Conservation (phyloP, 305 asterid species). For the Stenogyne calaminthoides region DNA sequence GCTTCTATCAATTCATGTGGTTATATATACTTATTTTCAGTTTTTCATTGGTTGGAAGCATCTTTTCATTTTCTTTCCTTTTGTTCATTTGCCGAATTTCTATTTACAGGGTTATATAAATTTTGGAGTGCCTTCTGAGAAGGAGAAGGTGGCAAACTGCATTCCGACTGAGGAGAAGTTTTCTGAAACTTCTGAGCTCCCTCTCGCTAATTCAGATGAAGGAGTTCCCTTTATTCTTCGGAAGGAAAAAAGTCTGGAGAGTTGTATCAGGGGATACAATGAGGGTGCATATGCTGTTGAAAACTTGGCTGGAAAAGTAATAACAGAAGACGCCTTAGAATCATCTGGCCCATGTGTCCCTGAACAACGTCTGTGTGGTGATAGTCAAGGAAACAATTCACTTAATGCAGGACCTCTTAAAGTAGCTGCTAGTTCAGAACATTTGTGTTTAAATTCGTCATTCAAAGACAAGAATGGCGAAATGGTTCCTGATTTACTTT, state of each 20-base stretch:
- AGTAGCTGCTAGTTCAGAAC: slow-evolving; percentile 37
- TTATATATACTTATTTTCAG: slow-evolving; percentile 6
- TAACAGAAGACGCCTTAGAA: slow-evolving; percentile 42
- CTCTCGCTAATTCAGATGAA: slow-evolving; percentile 64
- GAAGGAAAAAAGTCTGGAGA: slow-evolving; percentile 51
- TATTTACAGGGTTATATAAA: slow-evolving; percentile 85
- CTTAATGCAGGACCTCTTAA: slow-evolving; percentile 38
- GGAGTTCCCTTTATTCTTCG: slow-evolving; percentile 71
- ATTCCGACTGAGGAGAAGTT: slow-evolving; percentile 56
- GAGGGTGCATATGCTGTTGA: slow-evolving; percentile 46
- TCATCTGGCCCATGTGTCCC: slow-evolving; percentile 41
- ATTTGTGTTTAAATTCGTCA: slow-evolving; percentile 36
- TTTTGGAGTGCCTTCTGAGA: slow-evolving; percentile 83
- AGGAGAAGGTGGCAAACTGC: slow-evolving; percentile 54
- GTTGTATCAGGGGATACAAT: slow-evolving; percentile 39
- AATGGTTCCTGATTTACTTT: slow-evolving; percentile 35
- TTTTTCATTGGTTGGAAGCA: slow-evolving; percentile 14
- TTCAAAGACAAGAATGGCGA: slow-evolving; percentile 41
- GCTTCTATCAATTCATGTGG: slow-evolving; percentile 23
- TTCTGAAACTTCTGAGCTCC: slow-evolving; percentile 43
- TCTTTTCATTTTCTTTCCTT: slow-evolving; percentile 14
- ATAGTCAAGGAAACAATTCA: slow-evolving; percentile 41
- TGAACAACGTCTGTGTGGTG: slow-evolving; percentile 36
- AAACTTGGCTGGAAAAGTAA: slow-evolving; percentile 34
- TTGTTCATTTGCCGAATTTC: slow-evolving; percentile 25